A percentile compares a stretch with the other conserved stretches of the same genome.
These are phyloP conservation scores for Carallia pectinifolia DNA, from an alignment of 345 rosid species.

Conservation along the genomic window DNA sequence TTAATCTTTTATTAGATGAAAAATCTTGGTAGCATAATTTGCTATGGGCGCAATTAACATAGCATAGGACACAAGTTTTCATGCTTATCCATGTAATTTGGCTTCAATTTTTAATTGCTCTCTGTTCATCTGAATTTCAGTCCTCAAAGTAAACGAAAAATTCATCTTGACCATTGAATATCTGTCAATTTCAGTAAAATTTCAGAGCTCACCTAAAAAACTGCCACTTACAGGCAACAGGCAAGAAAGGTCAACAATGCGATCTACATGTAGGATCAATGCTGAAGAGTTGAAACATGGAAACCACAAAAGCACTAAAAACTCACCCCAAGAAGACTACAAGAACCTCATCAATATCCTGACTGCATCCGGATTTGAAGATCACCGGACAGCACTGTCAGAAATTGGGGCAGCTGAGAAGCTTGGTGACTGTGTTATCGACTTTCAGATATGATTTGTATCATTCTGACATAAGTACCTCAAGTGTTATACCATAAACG, in stretches of 20 bases:
- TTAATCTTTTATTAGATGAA: too few species aligned
- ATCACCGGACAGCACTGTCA: slow-evolving; percentile 29
- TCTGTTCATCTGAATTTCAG: too few species aligned
- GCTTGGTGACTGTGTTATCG: slow-evolving; percentile 41
- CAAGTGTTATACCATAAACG: background rate
- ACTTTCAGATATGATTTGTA: slow-evolving; percentile 54
- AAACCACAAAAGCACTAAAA: slow-evolving; percentile 8
- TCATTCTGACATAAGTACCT: slow-evolving; percentile 2
- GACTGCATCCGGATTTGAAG: slow-evolving; percentile 23
- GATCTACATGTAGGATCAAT: slow-evolving; percentile 15
- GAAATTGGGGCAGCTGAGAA: slow-evolving; percentile 52
- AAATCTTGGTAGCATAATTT: too few species aligned
- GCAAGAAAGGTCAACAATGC: slow-evolving; percentile 12
- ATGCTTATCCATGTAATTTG: too few species aligned
- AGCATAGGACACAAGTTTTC: too few species aligned
- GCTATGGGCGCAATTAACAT: too few species aligned
- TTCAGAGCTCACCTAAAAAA: too few species aligned
- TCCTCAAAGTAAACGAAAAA: too few species aligned
- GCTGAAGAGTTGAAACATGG: slow-evolving; percentile 12
- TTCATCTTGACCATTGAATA: too few species aligned
- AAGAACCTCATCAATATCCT: slow-evolving; percentile 38
- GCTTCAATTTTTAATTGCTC: too few species aligned
- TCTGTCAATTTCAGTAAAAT: too few species aligned
- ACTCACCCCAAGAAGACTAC: slow-evolving; percentile 26
- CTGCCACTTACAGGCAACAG: background rate